These are phyloP conservation scores for Rosa rugosa DNA, from an alignment of 306 rosid genomes.

Conservation along the genomic window DNA sequence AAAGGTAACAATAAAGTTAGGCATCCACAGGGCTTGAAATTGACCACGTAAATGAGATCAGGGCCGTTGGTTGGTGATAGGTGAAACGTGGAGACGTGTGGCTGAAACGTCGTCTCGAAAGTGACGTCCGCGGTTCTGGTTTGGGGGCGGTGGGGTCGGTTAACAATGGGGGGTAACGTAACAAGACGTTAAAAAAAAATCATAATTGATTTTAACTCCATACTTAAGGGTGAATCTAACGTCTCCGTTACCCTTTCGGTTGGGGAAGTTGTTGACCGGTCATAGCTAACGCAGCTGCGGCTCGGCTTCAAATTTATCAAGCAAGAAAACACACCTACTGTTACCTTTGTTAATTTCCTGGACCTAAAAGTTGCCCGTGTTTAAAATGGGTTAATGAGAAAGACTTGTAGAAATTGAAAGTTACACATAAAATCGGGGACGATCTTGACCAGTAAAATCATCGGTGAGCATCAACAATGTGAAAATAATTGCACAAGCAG, in stretches of 20 bases:
- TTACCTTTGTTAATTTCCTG: too few species aligned
- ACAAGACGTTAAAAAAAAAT: not conserved
- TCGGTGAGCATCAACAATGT: too few species aligned
- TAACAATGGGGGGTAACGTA: not conserved
- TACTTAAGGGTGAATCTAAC: not conserved
- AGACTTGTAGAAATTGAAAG: too few species aligned
- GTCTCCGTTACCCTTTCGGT: conserved; percentile 13
- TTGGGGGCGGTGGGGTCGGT: conserved; percentile 23
- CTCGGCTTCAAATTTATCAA: conserved; percentile 11
- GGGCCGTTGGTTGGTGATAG: conserved; percentile 19
- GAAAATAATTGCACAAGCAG: too few species aligned
- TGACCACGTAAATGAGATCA: conserved; percentile 28
- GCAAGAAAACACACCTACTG: not conserved
- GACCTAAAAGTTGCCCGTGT: too few species aligned
- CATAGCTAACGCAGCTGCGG: not conserved
- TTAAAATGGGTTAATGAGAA: too few species aligned
- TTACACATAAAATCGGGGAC: too few species aligned
- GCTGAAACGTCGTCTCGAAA: not conserved
- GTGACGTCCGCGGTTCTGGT: conserved; percentile 13
- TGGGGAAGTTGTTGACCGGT: not conserved
- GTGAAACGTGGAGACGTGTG: conserved; percentile 12
- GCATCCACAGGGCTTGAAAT: conserved; percentile 1
- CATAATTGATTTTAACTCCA: not conserved
- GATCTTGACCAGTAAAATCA: too few species aligned
- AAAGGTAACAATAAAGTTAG: not conserved